These are phyloP conservation scores for Aspergillus sp. DNA, from an alignment of 2,329 filamentous ascomycete species.

Conservation along the genomic window DNA sequence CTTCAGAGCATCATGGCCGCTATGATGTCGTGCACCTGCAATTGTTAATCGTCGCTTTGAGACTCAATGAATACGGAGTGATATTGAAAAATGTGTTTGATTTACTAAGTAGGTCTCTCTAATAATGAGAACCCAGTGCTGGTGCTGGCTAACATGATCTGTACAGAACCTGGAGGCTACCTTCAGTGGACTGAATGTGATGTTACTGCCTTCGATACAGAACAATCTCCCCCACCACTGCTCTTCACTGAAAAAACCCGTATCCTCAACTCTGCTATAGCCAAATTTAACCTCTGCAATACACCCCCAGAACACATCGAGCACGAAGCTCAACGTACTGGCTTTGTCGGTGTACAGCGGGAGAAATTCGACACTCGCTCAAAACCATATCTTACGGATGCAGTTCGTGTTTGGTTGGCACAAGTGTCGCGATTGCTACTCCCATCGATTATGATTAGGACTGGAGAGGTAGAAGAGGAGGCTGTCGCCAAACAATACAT, in stretches of 20 bases:
- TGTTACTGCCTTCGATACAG: slow-evolving; percentile 11
- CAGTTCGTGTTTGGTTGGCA: slow-evolving; percentile 11
- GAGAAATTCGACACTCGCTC: slow-evolving; percentile 8
- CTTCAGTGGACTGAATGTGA: slow-evolving; percentile 23
- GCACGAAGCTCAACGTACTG: slow-evolving; percentile 2
- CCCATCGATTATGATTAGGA: slow-evolving; percentile 9
- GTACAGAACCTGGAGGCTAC: slow-evolving; percentile 17
- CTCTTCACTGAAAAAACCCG: slow-evolving; percentile 5
- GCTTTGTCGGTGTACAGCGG: slow-evolving; percentile 6
- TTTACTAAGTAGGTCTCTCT: slow-evolving; percentile 18
- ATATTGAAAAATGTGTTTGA: slow-evolving; percentile 19
- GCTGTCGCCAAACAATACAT: slow-evolving; percentile 4
- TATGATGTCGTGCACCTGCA: slow-evolving; percentile 27
- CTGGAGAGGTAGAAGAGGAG: slow-evolving; percentile 3
- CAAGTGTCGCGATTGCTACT: slow-evolving; percentile 8
- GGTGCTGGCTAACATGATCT: neutral
- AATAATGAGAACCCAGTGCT: neutral
- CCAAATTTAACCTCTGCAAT: slow-evolving; percentile 7
- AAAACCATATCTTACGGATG: slow-evolving; percentile 6
- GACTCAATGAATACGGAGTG: slow-evolving; percentile 12
- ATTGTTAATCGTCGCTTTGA: slow-evolving; percentile 20
- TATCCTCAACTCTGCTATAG: slow-evolving; percentile 7
- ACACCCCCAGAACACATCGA: slow-evolving; percentile 9
- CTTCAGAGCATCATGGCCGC: slow-evolving; percentile 15
- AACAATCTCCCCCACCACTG: slow-evolving; percentile 4